Percentiles rank a stretch among this genome's conserved stretches.
Evolutionary conservation across 345 rosid species (phyloP).

Genomic region (Carallia pectinifolia): DNA sequence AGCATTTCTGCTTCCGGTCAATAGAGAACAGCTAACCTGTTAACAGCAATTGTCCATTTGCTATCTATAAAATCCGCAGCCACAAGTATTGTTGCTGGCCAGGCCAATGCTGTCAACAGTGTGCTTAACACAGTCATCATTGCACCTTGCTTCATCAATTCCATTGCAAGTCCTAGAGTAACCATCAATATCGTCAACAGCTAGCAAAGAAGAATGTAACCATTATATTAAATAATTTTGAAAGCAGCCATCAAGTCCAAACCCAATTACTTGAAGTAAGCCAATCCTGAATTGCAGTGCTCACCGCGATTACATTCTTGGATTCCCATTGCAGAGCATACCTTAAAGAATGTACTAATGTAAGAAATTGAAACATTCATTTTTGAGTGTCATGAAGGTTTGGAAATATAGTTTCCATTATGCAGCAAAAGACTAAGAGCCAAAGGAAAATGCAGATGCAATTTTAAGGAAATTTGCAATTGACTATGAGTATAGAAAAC

Average conservation of each 20-base stretch:
- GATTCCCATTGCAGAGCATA: constrained; percentile 94
- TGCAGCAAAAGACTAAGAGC: not conserved
- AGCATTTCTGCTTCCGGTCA: not conserved
- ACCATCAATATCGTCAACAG: constrained; percentile 22
- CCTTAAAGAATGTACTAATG: constrained; percentile 35
- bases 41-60: constrained; percentile 83
- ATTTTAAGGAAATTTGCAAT: not conserved
- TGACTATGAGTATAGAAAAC: not conserved
- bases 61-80: constrained; percentile 95
- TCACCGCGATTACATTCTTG: constrained; percentile 78
- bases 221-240: constrained; percentile 7
- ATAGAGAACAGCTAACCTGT: constrained; percentile 55
- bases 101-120: constrained; percentile 77
- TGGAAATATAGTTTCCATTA: not conserved
- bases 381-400: constrained; percentile 4
- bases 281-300: constrained; percentile 98
- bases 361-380: not conserved
- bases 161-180: constrained; percentile 62
- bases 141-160: constrained; percentile 93
- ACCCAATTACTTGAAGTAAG: constrained; percentile 84
- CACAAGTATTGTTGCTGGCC: constrained; percentile 78
- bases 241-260: constrained; percentile 23
- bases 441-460: not conserved
- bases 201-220: not conserved
- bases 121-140: constrained; percentile 90